phyloP scores from a whole-genome alignment of 2,329 filamentous ascomycete genomes.

The Clarireedia homoeocarpa region DNA sequence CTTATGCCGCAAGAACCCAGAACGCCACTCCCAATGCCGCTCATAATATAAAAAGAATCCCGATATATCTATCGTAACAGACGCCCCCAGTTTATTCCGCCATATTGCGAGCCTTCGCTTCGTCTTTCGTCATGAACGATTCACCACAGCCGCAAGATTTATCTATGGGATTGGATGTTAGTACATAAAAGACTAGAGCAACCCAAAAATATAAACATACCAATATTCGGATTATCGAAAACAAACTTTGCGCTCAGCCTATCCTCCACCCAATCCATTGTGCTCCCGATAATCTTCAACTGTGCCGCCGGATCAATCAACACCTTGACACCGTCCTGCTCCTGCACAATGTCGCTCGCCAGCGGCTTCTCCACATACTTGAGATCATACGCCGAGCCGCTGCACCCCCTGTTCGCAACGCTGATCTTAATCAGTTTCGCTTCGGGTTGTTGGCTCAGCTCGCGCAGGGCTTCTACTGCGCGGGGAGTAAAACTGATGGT shows the following conservation, averaged over 20 bases:
- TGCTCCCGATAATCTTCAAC: conserved; percentile 95
- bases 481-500: conserved; percentile 78
- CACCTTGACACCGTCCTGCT: conserved; percentile 93
- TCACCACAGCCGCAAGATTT: conserved; percentile 95
- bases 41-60: conserved; percentile 10
- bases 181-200: not conserved
- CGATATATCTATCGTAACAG: not conserved
- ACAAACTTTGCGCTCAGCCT: conserved; percentile 88
- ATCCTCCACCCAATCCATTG: conserved; percentile 99
- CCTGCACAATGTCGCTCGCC: conserved; percentile 82
- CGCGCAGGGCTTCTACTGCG: conserved; percentile 71
- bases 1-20: conserved; percentile 9
- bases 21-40: conserved; percentile 26
- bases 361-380: conserved; percentile 92
- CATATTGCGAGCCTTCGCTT: conserved; percentile 5
- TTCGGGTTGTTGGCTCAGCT: conserved; percentile 73
- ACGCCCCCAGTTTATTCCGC: not conserved
- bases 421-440: conserved; percentile 92
- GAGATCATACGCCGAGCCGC: conserved; percentile 84
- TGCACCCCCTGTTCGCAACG: conserved; percentile 90
- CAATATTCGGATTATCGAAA: conserved; percentile 97
- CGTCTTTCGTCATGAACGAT: conserved; percentile 69
- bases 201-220: conserved; percentile 37
- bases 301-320: conserved; percentile 95
- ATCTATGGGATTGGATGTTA: conserved; percentile 45